Conservation (phyloP, 2,329 filamentous ascomycete species). For the Colletotrichum acutatum region DNA sequence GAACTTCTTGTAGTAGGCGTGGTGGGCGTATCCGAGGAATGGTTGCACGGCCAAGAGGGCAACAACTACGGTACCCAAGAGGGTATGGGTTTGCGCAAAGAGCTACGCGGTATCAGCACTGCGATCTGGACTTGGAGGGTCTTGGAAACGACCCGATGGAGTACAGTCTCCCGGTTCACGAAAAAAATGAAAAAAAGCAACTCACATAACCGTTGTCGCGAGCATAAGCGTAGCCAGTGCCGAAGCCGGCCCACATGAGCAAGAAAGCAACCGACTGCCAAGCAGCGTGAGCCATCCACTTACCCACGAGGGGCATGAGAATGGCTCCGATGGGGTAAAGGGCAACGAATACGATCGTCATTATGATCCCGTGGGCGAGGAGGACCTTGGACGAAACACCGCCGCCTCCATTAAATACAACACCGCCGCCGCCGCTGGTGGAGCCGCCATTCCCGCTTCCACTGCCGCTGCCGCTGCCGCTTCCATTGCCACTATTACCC, state of each 20-base stretch:
- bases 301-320: constrained; percentile 68
- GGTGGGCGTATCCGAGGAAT: constrained; percentile 67
- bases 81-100: constrained; percentile 63
- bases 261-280: constrained; percentile 66
- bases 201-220: constrained; percentile 55
- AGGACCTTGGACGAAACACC: constrained; percentile 42
- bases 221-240: constrained; percentile 63
- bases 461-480: constrained; percentile 31
- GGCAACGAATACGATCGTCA: constrained; percentile 68
- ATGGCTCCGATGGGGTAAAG: constrained; percentile 70
- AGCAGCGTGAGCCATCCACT: constrained; percentile 66
- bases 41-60: constrained; percentile 68
- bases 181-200: constrained; percentile 31
- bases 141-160: neutral
- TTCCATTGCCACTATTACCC: constrained; percentile 33
- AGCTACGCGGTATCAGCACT: constrained; percentile 51
- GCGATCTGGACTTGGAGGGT: neutral
- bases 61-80: constrained; percentile 66
- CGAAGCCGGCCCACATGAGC: constrained; percentile 70
- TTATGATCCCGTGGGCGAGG: constrained; percentile 67
- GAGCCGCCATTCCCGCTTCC: constrained; percentile 34
- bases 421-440: constrained; percentile 33
- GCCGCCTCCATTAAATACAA: constrained; percentile 34
- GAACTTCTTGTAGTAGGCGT: constrained; percentile 61
- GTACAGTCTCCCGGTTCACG: neutral